phyloP scores from a whole-genome alignment of 2,329 filamentous ascomycete species.

The Macrophomina tecta region DNA sequence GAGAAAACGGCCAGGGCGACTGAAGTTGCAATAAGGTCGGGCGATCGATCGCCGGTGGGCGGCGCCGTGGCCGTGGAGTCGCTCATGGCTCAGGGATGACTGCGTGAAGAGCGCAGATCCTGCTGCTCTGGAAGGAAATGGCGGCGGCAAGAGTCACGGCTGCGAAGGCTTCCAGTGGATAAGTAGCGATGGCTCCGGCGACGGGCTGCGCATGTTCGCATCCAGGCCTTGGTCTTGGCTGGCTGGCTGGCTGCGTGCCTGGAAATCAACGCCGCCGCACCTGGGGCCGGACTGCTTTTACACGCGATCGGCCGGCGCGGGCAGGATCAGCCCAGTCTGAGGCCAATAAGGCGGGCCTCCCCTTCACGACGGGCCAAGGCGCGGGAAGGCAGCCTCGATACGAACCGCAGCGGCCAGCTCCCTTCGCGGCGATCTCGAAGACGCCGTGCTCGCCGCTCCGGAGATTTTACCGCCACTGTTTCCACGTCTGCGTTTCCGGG shows the following conservation, averaged over 20 bases:
- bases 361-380: neutral
- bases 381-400: neutral
- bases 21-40: neutral
- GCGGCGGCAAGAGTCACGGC: neutral
- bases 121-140: neutral
- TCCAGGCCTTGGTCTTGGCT: neutral
- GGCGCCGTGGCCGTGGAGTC: neutral
- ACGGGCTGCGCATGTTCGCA: neutral
- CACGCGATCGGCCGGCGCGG: neutral
- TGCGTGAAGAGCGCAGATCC: conserved; percentile 6
- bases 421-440: no score
- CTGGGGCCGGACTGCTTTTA: conserved; percentile 5
- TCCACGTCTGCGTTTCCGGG: neutral
- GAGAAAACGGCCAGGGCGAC: conserved; percentile 5
- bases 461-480: neutral
- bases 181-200: conserved; percentile 11
- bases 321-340: conserved; percentile 4
- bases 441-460: neutral
- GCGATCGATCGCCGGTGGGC: neutral
- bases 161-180: neutral
- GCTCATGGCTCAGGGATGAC: conserved; percentile 13
- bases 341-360: conserved; percentile 6
- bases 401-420: neutral
- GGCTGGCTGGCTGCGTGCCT: neutral
- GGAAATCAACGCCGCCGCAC: conserved; percentile 6